phyloP scores from a whole-genome alignment of 176 grass and related monocot genomes.

The Lolium multiflorum region DNA sequence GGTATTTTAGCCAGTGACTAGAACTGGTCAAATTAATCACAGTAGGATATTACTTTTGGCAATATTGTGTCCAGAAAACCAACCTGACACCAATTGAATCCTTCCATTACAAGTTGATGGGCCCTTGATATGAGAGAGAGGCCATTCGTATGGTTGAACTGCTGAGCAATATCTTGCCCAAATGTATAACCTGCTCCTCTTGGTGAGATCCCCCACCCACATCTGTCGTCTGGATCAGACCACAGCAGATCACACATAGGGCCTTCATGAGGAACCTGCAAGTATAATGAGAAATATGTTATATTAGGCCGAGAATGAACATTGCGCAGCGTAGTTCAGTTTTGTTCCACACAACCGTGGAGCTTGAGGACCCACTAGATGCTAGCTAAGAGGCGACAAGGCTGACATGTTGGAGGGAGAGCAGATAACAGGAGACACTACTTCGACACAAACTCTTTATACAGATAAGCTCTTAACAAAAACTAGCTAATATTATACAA shows the following conservation, averaged over 20 bases:
- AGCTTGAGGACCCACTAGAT: too few species aligned
- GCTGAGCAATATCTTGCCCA: conserved; percentile 94
- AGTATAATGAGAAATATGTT: neutral
- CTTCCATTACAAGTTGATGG: conserved; percentile 99
- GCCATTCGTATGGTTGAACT: conserved; percentile 97
- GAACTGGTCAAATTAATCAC: neutral
- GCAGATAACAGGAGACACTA: too few species aligned
- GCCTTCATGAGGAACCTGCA: conserved; percentile 97
- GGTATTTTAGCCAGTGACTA: neutral
- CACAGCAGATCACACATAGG: conserved; percentile 98
- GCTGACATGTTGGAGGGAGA: too few species aligned
- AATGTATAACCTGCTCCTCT: conserved; percentile 98
- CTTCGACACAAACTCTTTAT: neutral
- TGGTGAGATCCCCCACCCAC: conserved; percentile 98
- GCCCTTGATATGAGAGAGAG: conserved; percentile 89
- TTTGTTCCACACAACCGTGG: neutral
- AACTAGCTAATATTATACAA: neutral
- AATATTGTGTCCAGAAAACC: conserved; percentile 21
- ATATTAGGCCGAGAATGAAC: conserved; percentile 27
- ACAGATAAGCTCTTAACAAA: neutral
- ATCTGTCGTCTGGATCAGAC: conserved; percentile 97
- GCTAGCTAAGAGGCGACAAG: too few species aligned
- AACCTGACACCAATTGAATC: conserved; percentile 97
- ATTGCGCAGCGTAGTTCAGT: neutral
- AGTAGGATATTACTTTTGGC: neutral